Percentiles rank a stretch among this genome's conserved stretches.
Evolutionary conservation across 768 basidiomycete species (phyloP).

Genomic region (Psilocybe cyanescens): DNA sequence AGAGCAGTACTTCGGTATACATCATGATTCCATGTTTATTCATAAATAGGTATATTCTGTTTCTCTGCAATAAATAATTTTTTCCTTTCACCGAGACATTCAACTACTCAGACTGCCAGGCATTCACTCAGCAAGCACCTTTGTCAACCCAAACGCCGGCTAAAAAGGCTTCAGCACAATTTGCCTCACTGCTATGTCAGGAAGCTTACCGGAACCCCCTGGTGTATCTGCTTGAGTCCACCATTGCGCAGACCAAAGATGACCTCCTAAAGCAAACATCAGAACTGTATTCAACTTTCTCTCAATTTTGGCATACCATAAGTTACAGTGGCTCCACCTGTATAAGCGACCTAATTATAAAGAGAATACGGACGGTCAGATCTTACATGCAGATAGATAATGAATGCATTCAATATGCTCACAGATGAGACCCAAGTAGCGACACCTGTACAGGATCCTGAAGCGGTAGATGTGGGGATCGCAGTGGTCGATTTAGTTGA

Average conservation of each 20-base stretch:
- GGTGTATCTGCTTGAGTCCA: conserved; percentile 65
- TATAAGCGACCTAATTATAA: conserved; percentile 42
- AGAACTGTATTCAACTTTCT: not conserved
- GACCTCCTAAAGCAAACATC: conserved; percentile 35
- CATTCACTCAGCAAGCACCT: conserved; percentile 43
- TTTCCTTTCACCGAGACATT: not conserved
- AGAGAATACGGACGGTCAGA: not conserved
- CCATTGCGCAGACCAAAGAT: conserved; percentile 66
- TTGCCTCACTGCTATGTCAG: not conserved
- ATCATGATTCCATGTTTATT: not conserved
- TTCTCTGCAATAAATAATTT: not conserved
- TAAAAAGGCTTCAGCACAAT: conserved; percentile 21
- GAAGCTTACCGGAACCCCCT: conserved; percentile 46
- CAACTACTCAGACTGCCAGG: too few species aligned
- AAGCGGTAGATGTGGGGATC: conserved; percentile 26
- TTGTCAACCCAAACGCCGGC: conserved; percentile 60
- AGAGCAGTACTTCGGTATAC: too few species aligned
- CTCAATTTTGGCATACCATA: conserved; percentile 39
- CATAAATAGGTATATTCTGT: not conserved
- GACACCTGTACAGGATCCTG: conserved; percentile 43
- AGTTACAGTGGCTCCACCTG: conserved; percentile 46
- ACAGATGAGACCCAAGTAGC: conserved; percentile 53
- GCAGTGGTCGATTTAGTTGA: conserved; percentile 24
- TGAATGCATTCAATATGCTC: conserved; percentile 3
- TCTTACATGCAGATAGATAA: not conserved